Base-by-base conservation (phyloP, 305 asterid species). In the Salvia sclarea region DNA sequence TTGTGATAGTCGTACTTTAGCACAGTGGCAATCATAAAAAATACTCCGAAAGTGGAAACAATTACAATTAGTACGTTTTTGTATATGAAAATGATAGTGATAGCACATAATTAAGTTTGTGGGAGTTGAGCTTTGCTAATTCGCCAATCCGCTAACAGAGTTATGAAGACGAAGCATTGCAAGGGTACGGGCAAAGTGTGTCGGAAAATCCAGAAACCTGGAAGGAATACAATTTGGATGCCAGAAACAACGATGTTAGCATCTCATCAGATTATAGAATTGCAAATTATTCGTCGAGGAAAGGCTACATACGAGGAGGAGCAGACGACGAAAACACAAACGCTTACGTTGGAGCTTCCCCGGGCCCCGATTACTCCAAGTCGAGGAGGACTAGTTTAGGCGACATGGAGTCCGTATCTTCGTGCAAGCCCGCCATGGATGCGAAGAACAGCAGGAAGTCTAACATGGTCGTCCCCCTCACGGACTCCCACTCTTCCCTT, bases 111-210 rank as follows among this genome's bases (percentile, higher is more conserved):
- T 10, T 33, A 5, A n/a, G 14, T 1, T 6, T 11, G 8, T 50
- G 25, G 18, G 17, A 17, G 1, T 55, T 65, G 21, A 65, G 9
- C n/a, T 40, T 21, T 6, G 30, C 2, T 40, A n/a, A 21, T 16
- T 53, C 16, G 64, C 33, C 5, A 55, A 33, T 38, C 16, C n/a
- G n/a, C 50, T 1, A 10, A 41, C 90, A 94, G 98, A 94, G 89
- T 64, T 91, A 91, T 68, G 95, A 83, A 35, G 96, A 91, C 1
- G 98, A 88, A 2, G 85, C 96, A 60, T 58, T 86, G 17, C 79
- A 89, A 21, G 92, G 89, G 16, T 86, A 86, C 69, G 86, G 83
- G 54, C 91, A 86, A 65, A 74, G 78, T 47, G 76, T 75, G 35
- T 21, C 76, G 54, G 90, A 85, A 41, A 81, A 76, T 21, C 70